Percentiles rank a stretch among this genome's conserved stretches.
Conservation (phyloP, 2,329 filamentous ascomycete genomes). For the Acrocalymma vagum region DNA sequence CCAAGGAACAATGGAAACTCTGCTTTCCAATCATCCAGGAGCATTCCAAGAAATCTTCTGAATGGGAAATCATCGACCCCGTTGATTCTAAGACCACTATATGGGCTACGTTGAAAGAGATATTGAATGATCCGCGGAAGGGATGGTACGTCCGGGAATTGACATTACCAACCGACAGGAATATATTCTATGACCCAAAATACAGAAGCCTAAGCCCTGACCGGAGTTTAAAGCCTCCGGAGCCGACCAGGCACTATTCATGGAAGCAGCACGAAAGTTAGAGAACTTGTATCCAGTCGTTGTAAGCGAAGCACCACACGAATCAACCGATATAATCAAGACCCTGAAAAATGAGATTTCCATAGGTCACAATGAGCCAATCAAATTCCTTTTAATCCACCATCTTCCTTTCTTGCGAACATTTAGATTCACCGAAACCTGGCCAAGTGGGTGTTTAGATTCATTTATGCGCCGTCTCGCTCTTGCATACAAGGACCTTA, state of each 20-base stretch:
- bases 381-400: slow-evolving; percentile 19
- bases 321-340: background rate
- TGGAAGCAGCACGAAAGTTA: slow-evolving; percentile 5
- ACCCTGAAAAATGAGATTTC: slow-evolving; percentile 8
- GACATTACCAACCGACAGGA: slow-evolving; percentile 13
- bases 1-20: slow-evolving; percentile 12
- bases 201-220: background rate
- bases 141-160: slow-evolving; percentile 26
- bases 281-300: slow-evolving; percentile 7
- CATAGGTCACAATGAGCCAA: slow-evolving; percentile 10
- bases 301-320: background rate
- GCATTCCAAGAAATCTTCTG: slow-evolving; percentile 12
- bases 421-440: slow-evolving; percentile 15
- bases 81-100: slow-evolving; percentile 1
- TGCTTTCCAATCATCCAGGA: slow-evolving; percentile 9
- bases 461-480: slow-evolving; percentile 9
- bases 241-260: slow-evolving; percentile 11
- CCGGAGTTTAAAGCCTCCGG: slow-evolving; percentile 3
- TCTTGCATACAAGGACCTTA: slow-evolving; percentile 11
- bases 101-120: slow-evolving; percentile 15
- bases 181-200: slow-evolving; percentile 3
- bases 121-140: slow-evolving; percentile 15
- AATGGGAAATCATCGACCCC: slow-evolving; percentile 11
- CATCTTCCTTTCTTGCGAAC: slow-evolving; percentile 16
- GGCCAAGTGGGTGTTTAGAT: slow-evolving; percentile 2